Base-by-base conservation (phyloP, 345 rosid genomes). In the Cardamine chenopodiifolia region DNA sequence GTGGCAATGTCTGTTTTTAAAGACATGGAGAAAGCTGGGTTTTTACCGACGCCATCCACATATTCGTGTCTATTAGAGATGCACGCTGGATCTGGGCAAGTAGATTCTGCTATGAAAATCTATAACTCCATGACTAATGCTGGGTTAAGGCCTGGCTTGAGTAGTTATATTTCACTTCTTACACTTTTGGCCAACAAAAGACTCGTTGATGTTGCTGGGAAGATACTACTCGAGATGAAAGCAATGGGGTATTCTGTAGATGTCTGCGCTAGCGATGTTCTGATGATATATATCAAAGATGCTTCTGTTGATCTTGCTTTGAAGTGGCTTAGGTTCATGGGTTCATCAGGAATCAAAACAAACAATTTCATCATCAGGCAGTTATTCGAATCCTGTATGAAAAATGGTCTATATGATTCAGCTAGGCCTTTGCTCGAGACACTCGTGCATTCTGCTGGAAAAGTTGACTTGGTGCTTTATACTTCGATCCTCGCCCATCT, bases 11-110 rank as follows among this genome's bases (percentile, higher is more conserved):
- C 97, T 34, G 79, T 88, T 40, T 96, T 89, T 40, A 80, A 78
- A 44, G 97, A 96, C 53, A 92, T 90, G 98, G 99, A 92, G 81
- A 92, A 81, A 81, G 92, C 97, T 58, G 99, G 99, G 45, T 95
- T 90, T 71, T 82, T 88, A 61, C 97, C 99, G 5, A 90, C 98
- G 26, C 91, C 96, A 3, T 90, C 99, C 3, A 92, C 99, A 1
- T 92, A 88, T 69, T 96, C 96, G 1, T 89, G 91, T 79, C 97
- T 96, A 63, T 70, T 96, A 76, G 99, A 92, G 81, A 87, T 96
- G 97, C 96, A 92, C 64, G 93, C 98, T 76, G 93, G 91, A 19
- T 79, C 91, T 11, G 94, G 96, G 62, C 96, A 92, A 77, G 89
- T 96, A 60, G 99, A 96, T 82, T 80, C 88, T 61, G 97, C 94